phyloP scores from a whole-genome alignment of 768 basidiomycete species.

The Panus rudis region DNA sequence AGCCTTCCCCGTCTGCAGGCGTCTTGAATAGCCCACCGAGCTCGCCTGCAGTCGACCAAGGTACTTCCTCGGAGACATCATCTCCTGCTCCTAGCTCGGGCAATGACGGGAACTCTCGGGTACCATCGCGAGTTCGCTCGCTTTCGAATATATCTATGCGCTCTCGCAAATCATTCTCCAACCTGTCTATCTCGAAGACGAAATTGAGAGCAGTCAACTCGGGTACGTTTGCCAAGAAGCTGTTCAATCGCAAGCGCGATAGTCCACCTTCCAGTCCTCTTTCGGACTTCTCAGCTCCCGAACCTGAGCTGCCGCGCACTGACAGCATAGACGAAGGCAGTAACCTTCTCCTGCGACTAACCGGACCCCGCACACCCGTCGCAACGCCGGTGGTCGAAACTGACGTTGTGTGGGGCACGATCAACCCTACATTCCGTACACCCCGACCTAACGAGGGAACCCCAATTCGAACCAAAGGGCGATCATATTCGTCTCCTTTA shows the following conservation, averaged over 20 bases:
- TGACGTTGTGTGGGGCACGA: constrained; percentile 13
- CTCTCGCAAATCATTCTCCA: constrained; percentile 35
- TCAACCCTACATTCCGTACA: constrained; percentile 14
- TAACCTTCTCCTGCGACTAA: constrained; percentile 39
- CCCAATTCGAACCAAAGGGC: constrained; percentile 39
- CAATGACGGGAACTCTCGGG: neutral
- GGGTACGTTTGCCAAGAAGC: constrained; percentile 48
- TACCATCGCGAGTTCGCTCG: neutral
- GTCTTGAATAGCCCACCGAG: constrained; percentile 4
- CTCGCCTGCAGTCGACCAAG: constrained; percentile 4
- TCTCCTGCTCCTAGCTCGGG: constrained; percentile 3
- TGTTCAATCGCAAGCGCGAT: constrained; percentile 39
- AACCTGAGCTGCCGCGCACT: no score
- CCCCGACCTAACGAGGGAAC: constrained; percentile 15
- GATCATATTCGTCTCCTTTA: constrained; percentile 60
- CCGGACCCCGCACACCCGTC: constrained; percentile 20
- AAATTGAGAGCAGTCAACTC: constrained; percentile 42
- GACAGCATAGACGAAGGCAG: no score
- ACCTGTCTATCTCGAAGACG: constrained; percentile 41
- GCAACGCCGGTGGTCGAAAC: constrained; percentile 16
- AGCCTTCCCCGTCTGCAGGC: constrained; percentile 8
- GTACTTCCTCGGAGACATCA: no score
- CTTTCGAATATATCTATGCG: constrained; percentile 27
- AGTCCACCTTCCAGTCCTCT: constrained; percentile 11
- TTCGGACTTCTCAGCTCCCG: constrained; percentile 2